Conservation (phyloP, 257 asterid species). For the Scutellaria minor region DNA sequence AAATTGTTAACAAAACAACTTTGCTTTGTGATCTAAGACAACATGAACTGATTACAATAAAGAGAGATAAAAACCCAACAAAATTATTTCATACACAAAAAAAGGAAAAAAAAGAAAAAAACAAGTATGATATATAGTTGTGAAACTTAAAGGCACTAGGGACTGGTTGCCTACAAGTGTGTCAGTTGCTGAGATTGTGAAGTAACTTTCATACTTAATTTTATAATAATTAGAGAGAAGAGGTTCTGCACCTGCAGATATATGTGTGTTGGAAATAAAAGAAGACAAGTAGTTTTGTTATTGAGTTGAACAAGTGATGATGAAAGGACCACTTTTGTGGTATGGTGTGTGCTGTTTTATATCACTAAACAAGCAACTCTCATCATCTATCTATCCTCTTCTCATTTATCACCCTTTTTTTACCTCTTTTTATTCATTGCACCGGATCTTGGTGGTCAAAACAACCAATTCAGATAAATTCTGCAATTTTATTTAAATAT, state of each 20-base stretch:
- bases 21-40: not conserved
- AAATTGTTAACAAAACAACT: not conserved
- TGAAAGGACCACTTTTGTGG: slow-evolving; percentile 39
- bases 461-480: no score
- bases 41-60: no score
- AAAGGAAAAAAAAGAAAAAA: not conserved
- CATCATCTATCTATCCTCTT: no score
- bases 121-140: not conserved
- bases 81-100: no score
- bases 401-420: no score
- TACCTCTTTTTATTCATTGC: no score
- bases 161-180: no score
- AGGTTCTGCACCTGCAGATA: slow-evolving; percentile 19
- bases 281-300: not conserved
- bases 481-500: no score
- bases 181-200: not conserved
- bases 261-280: no score
- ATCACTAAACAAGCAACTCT: not conserved
- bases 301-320: not conserved
- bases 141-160: not conserved
- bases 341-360: slow-evolving; percentile 29
- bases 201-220: slow-evolving; percentile 29
- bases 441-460: no score
- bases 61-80: not conserved
- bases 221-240: not conserved